A percentile compares a stretch with the other conserved stretches of the same genome.
These are phyloP conservation scores for Fraxinus ornus DNA, from an alignment of 305 asterid species.

Conservation along the genomic window DNA sequence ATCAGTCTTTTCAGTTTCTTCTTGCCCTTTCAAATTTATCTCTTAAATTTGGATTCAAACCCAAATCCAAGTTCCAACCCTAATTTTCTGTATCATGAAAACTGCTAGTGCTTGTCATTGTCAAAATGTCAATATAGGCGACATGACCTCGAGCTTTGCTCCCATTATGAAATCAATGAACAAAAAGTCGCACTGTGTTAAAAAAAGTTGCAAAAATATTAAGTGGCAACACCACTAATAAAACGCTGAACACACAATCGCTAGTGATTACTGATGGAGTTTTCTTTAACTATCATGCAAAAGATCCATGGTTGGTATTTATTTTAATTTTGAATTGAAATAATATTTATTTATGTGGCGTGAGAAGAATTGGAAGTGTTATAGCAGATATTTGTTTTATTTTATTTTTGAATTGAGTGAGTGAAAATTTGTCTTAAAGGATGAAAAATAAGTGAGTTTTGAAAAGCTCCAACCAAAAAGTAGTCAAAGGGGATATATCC, in stretches of 20 bases:
- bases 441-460: background rate
- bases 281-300: background rate
- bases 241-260: background rate
- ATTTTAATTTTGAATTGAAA: background rate
- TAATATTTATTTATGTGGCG: background rate
- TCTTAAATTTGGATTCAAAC: background rate
- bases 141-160: conserved; percentile 68
- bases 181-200: background rate
- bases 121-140: conserved; percentile 7
- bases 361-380: background rate
- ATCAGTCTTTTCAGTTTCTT: conserved; percentile 22
- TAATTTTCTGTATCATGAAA: background rate
- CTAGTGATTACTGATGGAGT: background rate
- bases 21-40: background rate
- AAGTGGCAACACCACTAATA: background rate
- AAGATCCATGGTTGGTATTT: background rate
- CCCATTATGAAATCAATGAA: conserved; percentile 47
- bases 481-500: conserved; percentile 26
- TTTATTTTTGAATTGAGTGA: background rate
- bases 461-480: background rate
- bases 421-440: background rate
- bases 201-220: background rate
- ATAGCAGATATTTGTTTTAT: background rate
- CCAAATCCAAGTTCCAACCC: background rate
- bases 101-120: conserved; percentile 22